phyloP scores from a whole-genome alignment of 2,329 filamentous ascomycete genomes.

The Fusarium sp. region DNA sequence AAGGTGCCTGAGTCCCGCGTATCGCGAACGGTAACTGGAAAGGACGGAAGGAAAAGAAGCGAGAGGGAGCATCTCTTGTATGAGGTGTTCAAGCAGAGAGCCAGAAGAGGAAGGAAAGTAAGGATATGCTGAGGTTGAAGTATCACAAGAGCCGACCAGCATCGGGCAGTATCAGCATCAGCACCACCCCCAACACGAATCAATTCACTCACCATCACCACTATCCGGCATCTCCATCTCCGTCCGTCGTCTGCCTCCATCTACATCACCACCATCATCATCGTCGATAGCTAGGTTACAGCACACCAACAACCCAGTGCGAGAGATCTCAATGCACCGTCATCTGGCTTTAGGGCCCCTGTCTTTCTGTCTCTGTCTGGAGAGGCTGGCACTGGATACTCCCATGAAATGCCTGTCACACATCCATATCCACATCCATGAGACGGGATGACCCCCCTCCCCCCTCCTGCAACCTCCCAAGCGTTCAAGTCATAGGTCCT shows the following conservation, averaged over 20 bases:
- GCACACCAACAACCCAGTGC: constrained; percentile 21
- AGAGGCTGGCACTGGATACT: constrained; percentile 1
- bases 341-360: not conserved
- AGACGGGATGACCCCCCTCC: constrained; percentile 35
- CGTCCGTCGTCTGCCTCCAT: not conserved
- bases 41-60: constrained; percentile 29
- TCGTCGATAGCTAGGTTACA: not conserved
- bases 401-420: constrained; percentile 30
- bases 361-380: not conserved
- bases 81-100: constrained; percentile 8
- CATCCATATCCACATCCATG: constrained; percentile 27
- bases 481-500: constrained; percentile 13
- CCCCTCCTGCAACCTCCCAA: constrained; percentile 37
- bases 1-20: constrained; percentile 33
- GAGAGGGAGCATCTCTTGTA: not conserved
- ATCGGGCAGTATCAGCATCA: not conserved
- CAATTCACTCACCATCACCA: not conserved
- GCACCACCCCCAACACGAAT: not conserved
- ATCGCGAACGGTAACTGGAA: constrained; percentile 36
- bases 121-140: constrained; percentile 2
- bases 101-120: constrained; percentile 36
- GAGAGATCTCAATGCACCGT: constrained; percentile 27
- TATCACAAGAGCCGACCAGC: constrained; percentile 24
- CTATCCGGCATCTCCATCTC: constrained; percentile 10
- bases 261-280: not conserved